phyloP scores from a whole-genome alignment of 805 yeast species.

The Sugiyamaella lignohabitans region DNA sequence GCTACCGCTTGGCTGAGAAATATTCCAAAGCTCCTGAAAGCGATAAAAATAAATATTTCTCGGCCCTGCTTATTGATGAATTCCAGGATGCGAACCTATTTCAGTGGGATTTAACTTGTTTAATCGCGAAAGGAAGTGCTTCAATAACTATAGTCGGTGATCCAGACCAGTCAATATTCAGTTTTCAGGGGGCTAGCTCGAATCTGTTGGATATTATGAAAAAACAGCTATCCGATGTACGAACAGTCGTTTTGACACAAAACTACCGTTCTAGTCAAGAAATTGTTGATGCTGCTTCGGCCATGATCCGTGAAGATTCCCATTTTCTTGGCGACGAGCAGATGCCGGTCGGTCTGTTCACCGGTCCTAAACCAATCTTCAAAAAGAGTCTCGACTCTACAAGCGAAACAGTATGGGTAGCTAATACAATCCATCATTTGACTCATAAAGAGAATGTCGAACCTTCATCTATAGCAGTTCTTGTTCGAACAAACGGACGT shows the following conservation, averaged over 20 bases:
- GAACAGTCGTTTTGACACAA: constrained; percentile 44
- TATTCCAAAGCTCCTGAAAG: background rate
- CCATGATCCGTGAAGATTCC: constrained; percentile 53
- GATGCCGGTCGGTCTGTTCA: constrained; percentile 5
- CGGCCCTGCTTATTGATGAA: constrained; percentile 75
- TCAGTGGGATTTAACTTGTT: constrained; percentile 61
- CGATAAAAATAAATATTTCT: too few species aligned
- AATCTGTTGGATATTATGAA: constrained; percentile 57
- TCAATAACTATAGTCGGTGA: constrained; percentile 70
- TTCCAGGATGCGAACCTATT: constrained; percentile 84
- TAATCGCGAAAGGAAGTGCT: background rate
- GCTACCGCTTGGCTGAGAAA: background rate
- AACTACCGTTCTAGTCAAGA: constrained; percentile 76
- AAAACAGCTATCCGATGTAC: constrained; percentile 31
- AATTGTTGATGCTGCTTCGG: constrained; percentile 58
- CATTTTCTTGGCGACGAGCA: constrained; percentile 15
- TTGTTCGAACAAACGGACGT: constrained; percentile 51
- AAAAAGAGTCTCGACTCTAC: constrained; percentile 33
- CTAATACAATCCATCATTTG: constrained; percentile 48
- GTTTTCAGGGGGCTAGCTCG: constrained; percentile 73
- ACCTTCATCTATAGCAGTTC: constrained; percentile 55
- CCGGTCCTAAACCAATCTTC: constrained; percentile 32
- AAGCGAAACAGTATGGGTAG: constrained; percentile 56
- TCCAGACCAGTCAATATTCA: constrained; percentile 92
- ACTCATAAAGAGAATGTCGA: constrained; percentile 37